phyloP scores from a whole-genome alignment of 345 rosid species.

The Schrenkiella parvula region DNA sequence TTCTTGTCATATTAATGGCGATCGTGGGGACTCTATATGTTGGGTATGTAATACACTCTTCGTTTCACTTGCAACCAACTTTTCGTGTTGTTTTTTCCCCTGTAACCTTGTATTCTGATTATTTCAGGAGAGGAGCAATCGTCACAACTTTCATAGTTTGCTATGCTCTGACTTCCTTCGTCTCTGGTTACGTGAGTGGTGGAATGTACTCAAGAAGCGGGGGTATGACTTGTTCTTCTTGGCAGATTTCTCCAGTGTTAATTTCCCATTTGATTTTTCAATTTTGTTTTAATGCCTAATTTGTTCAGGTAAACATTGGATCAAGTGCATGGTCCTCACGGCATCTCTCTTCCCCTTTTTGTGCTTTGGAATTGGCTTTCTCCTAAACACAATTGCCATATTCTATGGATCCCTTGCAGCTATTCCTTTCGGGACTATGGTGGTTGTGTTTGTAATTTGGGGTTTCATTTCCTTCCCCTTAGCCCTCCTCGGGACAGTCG shows the following conservation, averaged over 20 bases:
- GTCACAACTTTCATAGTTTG: slow-evolving; percentile 95
- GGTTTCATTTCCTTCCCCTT: slow-evolving; percentile 92
- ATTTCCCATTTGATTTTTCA: neutral
- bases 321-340: slow-evolving; percentile 90
- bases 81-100: neutral
- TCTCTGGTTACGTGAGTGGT: slow-evolving; percentile 98
- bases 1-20: slow-evolving; percentile 88
- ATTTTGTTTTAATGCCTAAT: neutral
- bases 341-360: slow-evolving; percentile 91
- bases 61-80: slow-evolving; percentile 4
- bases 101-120: neutral
- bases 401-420: slow-evolving; percentile 94
- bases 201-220: slow-evolving; percentile 99
- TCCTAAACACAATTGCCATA: slow-evolving; percentile 83
- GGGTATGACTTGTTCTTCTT: slow-evolving; percentile 47
- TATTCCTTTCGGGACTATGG: slow-evolving; percentile 94
- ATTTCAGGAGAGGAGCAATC: slow-evolving; percentile 97
- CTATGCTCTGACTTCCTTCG: slow-evolving; percentile 93
- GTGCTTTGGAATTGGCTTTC: slow-evolving; percentile 88
- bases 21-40: slow-evolving; percentile 83
- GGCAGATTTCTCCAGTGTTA: neutral
- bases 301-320: slow-evolving; percentile 81
- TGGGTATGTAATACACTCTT: slow-evolving; percentile 55
- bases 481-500: slow-evolving; percentile 91
- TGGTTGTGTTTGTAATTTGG: slow-evolving; percentile 89